Evolutionary conservation across 257 asterid genomes (phyloP), one percentile per base, ranked within the genome.

Genomic region (Schizonepeta tenuifolia): DNA sequence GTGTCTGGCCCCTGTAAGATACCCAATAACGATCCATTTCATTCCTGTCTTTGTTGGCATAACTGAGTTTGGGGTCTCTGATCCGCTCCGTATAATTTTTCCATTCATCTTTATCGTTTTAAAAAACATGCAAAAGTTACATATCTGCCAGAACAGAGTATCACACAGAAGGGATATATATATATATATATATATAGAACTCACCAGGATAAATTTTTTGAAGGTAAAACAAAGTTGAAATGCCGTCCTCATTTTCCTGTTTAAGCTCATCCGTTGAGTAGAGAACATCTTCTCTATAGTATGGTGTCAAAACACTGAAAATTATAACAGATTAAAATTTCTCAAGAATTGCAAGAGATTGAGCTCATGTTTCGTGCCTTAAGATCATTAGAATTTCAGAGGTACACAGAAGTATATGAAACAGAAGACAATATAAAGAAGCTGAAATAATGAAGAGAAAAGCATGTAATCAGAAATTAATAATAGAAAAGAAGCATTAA

Each of bases 1-100:
- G 98, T 58, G 99, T 95, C 85, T 95, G 99, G 51, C 97, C 99
- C 78, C 99, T 84, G 80, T 88, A 85, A 55, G 99, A 95, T 28
- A 95, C 99, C 99, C 99, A 95, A 21, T 85, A 85, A 57, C 98
- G 96, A 18, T 77, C 90, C 74, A 81, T 70, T 63, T 95, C 99
- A 58, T 76, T 47, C 81, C 15, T 67, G 47, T 90, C 96, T 81
- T 88, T 83, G 18, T 31, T 58, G 4, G 35, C 75, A 55, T 69
- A 67, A 55, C 54, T 79, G 38, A 77, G 78, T 75, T 83, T 82
- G 36, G 86, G 79, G 77, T 94, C 98, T 12, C 36, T 35, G 67
- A 85, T 84, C 43, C 99, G 88, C 76, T 92, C 91, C 84, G 67
- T 65, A 53, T 88, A 95, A 73, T 95, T 90, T 73, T 78, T 92